These are phyloP conservation scores for Babesia bigemina DNA, from an alignment of 169 alveolate genomes.

Conservation along the genomic window DNA sequence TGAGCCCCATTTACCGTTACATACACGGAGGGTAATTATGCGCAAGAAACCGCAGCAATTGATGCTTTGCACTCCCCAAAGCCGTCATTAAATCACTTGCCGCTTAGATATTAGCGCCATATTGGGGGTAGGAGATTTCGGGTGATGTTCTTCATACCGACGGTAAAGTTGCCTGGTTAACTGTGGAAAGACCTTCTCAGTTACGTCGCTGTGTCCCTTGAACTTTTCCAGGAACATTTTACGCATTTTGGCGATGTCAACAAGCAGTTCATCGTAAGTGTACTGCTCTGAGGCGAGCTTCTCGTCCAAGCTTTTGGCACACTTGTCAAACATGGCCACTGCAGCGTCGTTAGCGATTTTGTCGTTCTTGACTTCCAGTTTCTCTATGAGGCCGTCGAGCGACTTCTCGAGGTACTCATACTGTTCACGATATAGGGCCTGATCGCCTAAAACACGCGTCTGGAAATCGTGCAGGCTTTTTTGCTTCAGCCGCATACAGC, in stretches of 20 bases:
- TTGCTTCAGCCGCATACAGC: constrained; percentile 38
- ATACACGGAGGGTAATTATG: no score
- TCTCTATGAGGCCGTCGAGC: constrained; percentile 46
- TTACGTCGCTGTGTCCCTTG: constrained; percentile 48
- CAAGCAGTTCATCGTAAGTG: constrained; percentile 39
- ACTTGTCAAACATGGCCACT: constrained; percentile 37
- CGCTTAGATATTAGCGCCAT: constrained; percentile 17
- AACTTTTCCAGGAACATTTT: constrained; percentile 38
- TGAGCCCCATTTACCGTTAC: no score
- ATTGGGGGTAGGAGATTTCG: constrained; percentile 28
- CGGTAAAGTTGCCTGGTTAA: constrained; percentile 38
- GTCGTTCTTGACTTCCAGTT: constrained; percentile 43
- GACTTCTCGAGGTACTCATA: constrained; percentile 19
- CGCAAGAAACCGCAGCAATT: no score
- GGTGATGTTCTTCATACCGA: constrained; percentile 46
- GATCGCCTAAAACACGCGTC: constrained; percentile 28
- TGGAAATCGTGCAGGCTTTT: constrained; percentile 44
- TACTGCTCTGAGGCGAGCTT: constrained; percentile 23
- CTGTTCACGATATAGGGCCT: constrained; percentile 19
- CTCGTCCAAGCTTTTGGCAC: constrained; percentile 17
- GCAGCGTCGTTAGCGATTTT: constrained; percentile 26
- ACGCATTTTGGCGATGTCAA: constrained; percentile 39
- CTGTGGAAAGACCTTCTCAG: constrained; percentile 51
- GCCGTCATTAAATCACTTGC: not conserved
- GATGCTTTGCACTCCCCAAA: no score